Percentiles rank a stretch among this genome's conserved stretches.
Evolutionary conservation across 1,284 basidiomycete genomes (phyloP).

Genomic region (Ganoderma multipileum): DNA sequence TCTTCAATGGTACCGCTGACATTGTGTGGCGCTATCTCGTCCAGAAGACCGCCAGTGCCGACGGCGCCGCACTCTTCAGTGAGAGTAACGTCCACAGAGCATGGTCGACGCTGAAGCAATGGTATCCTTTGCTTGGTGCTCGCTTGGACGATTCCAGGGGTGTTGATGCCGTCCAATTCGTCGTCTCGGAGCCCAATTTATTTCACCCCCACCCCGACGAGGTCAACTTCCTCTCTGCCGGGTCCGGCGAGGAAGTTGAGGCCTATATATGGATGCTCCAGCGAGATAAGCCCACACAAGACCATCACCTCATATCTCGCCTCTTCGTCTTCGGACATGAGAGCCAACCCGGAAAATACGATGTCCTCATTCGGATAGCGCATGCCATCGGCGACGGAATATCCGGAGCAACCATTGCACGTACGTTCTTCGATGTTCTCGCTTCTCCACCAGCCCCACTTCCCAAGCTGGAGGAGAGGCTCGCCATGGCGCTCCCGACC

Average conservation of each 20-base stretch:
- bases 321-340: slow-evolving; percentile 23
- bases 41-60: slow-evolving; percentile 31
- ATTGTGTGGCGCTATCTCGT: slow-evolving; percentile 47
- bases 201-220: slow-evolving; percentile 42
- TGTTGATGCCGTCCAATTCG: slow-evolving; percentile 43
- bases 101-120: slow-evolving; percentile 52
- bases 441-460: slow-evolving; percentile 32
- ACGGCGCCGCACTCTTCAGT: slow-evolving; percentile 27
- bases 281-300: slow-evolving; percentile 22
- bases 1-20: slow-evolving; percentile 53
- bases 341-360: slow-evolving; percentile 39
- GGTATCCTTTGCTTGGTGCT: slow-evolving; percentile 55
- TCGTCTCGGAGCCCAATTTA: slow-evolving; percentile 46
- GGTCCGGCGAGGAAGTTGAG: slow-evolving; percentile 42
- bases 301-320: slow-evolving; percentile 28
- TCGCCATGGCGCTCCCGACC: slow-evolving; percentile 41
- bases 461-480: slow-evolving; percentile 44
- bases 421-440: slow-evolving; percentile 54
- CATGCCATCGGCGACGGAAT: slow-evolving; percentile 60
- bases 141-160: slow-evolving; percentile 41
- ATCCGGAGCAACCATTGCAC: slow-evolving; percentile 48
- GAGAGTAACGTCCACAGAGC: slow-evolving; percentile 44
- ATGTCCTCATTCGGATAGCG: slow-evolving; percentile 50
- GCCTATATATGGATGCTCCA: slow-evolving; percentile 20
- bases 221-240: slow-evolving; percentile 40